These are phyloP conservation scores for Diaporthe vexans DNA, from an alignment of 2,329 filamentous ascomycete genomes.

Conservation along the genomic window DNA sequence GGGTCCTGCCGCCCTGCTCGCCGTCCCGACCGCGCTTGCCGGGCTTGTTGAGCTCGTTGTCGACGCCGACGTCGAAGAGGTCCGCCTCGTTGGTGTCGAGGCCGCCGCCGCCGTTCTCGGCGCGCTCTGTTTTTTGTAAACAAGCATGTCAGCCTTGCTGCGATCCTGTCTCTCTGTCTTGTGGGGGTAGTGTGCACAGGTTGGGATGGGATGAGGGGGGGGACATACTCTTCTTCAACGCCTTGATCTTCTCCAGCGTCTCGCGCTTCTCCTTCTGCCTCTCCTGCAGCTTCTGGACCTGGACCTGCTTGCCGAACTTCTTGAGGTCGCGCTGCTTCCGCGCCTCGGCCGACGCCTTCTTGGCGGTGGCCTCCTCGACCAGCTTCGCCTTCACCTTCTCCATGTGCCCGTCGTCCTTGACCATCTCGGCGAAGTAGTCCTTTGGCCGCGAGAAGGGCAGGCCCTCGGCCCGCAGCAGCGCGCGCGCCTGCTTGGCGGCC, in stretches of 20 bases:
- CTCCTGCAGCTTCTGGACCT: constrained; percentile 96
- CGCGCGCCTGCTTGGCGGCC: constrained; percentile 80
- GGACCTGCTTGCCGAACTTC: constrained; percentile 99
- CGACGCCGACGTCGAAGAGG: constrained; percentile 91
- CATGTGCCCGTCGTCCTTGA: constrained; percentile 99
- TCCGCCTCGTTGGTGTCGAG: constrained; percentile 83
- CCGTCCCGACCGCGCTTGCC: constrained; percentile 56
- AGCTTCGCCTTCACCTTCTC: constrained; percentile 94
- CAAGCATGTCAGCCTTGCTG: background rate
- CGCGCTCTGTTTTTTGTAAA: constrained; percentile 75
- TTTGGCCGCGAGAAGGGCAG: constrained; percentile 88
- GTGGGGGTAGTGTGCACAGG: background rate
- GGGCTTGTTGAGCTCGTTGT: constrained; percentile 70
- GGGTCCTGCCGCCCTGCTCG: constrained; percentile 53
- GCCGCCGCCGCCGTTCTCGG: constrained; percentile 73
- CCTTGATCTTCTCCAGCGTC: constrained; percentile 95
- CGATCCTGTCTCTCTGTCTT: too few relatives aligned
- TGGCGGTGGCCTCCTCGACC: constrained; percentile 89
- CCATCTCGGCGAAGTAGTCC: constrained; percentile 99
- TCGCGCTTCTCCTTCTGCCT: constrained; percentile 91
- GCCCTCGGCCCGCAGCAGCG: constrained; percentile 83
- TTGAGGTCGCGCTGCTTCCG: constrained; percentile 94
- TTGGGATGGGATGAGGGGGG: too few relatives aligned
- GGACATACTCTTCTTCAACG: constrained; percentile 91
- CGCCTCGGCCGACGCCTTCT: constrained; percentile 93